Evolutionary conservation across 2,329 filamentous ascomycete genomes (phyloP).

Genomic region (Penicillium sp.): DNA sequence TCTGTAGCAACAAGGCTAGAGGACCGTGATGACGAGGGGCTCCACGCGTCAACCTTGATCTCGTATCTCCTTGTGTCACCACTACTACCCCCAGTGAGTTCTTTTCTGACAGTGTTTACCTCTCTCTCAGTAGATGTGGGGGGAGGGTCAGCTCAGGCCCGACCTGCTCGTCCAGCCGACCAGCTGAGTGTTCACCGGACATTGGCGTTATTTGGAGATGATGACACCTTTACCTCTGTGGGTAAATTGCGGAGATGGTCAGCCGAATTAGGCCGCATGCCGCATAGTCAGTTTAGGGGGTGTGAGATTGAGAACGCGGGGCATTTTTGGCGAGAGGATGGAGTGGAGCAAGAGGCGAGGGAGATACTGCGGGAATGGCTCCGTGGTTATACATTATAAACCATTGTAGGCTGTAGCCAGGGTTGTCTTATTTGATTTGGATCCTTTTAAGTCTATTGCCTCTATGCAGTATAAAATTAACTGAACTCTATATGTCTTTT

Average conservation of each 20-base stretch:
- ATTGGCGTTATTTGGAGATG: conserved; percentile 71
- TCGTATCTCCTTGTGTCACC: conserved; percentile 66
- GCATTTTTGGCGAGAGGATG: conserved; percentile 64
- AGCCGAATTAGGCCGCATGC: conserved; percentile 48
- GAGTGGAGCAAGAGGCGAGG: conserved; percentile 46
- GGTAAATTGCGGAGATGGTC: conserved; percentile 68
- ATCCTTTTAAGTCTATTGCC: background rate
- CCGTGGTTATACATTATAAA: conserved; percentile 13
- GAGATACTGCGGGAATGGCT: conserved; percentile 44
- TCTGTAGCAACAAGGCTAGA: conserved; percentile 11
- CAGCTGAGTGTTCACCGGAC: conserved; percentile 57
- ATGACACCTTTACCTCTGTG: conserved; percentile 70
- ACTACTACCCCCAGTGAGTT: conserved; percentile 55
- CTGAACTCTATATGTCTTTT: background rate
- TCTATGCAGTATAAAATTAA: background rate
- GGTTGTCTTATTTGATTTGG: background rate
- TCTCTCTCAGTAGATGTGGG: conserved; percentile 37
- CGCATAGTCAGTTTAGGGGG: conserved; percentile 49
- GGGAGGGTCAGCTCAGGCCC: conserved; percentile 27
- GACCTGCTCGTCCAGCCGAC: conserved; percentile 52
- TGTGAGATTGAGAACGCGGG: conserved; percentile 56
- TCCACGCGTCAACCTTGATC: conserved; percentile 25
- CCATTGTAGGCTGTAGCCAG: background rate
- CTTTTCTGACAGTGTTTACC: conserved; percentile 63
- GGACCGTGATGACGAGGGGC: conserved; percentile 1